A percentile compares a stretch with the other conserved stretches of the same genome.
Conservation (phyloP, 768 basidiomycete genomes). For the Trametes villosa region DNA sequence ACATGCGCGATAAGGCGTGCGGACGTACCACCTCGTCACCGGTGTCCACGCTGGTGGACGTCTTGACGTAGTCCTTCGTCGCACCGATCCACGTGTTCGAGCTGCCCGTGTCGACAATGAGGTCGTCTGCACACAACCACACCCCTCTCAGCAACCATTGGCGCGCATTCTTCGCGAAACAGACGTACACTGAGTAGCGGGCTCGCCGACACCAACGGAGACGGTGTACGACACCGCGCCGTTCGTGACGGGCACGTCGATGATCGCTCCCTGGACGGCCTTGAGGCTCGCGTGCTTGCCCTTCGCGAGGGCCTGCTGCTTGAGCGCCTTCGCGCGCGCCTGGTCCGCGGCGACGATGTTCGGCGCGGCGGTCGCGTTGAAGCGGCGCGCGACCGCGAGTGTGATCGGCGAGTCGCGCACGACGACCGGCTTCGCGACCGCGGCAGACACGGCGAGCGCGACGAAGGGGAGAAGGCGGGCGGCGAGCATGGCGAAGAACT, state of each 20-base stretch:
- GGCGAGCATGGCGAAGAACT: constrained; percentile 11
- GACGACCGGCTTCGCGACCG: constrained; percentile 20
- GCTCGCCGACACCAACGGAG: constrained; percentile 47
- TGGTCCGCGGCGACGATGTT: constrained; percentile 23
- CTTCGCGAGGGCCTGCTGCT: constrained; percentile 24
- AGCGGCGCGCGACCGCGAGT: constrained; percentile 23
- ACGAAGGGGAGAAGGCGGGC: constrained; percentile 8
- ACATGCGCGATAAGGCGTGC: not conserved
- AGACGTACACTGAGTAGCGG: constrained; percentile 40
- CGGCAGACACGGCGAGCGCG: constrained; percentile 6
- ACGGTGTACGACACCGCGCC: constrained; percentile 29
- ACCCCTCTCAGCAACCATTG: too few species aligned
- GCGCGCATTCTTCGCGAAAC: not conserved
- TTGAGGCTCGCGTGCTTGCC: constrained; percentile 3
- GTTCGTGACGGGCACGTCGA: constrained; percentile 16
- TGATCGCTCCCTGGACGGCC: not conserved
- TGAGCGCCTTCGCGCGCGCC: constrained; percentile 23
- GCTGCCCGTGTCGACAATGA: constrained; percentile 29
- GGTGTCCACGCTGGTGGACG: constrained; percentile 24
- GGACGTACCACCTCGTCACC: constrained; percentile 27
- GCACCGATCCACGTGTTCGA: constrained; percentile 36
- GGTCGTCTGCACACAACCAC: constrained; percentile 15
- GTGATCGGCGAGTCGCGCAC: constrained; percentile 25
- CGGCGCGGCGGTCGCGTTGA: constrained; percentile 26
- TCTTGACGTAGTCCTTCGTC: constrained; percentile 20